These are phyloP conservation scores for Westerdykella sp. DNA, from an alignment of 2,329 filamentous ascomycete species.

Conservation along the genomic window DNA sequence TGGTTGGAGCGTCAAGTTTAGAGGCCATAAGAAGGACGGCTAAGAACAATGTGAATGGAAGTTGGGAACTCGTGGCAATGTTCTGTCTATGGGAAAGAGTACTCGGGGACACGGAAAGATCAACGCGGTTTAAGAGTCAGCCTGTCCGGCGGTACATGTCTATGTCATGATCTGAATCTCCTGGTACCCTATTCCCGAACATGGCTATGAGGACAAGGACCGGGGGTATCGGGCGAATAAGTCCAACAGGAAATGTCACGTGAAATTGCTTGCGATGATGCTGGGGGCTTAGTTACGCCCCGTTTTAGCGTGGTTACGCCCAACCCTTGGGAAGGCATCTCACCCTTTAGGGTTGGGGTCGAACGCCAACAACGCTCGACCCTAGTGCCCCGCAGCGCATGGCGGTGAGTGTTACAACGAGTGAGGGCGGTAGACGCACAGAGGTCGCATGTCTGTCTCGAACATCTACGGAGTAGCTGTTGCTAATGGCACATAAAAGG, in stretches of 20 bases:
- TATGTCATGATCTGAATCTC: not conserved
- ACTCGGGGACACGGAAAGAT: not conserved
- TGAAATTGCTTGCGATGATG: not conserved
- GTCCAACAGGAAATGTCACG: not conserved
- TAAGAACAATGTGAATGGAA: not conserved
- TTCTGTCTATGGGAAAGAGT: not conserved
- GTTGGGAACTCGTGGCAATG: not conserved
- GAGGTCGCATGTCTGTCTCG: too few relatives aligned
- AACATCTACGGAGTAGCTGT: too few relatives aligned
- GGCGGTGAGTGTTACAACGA: too few relatives aligned
- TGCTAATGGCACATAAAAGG: too few relatives aligned
- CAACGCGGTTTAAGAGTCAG: not conserved
- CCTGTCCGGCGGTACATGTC: not conserved
- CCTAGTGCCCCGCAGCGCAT: too few relatives aligned
- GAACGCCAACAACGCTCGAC: too few relatives aligned
- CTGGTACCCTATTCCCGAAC: not conserved
- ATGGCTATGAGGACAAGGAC: not conserved
- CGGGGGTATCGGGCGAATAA: not conserved
- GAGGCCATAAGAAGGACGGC: not conserved
- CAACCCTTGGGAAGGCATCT: not conserved
- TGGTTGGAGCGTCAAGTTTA: slow-evolving; percentile 13
- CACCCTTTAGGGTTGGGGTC: too few relatives aligned
- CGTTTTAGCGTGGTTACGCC: not conserved
- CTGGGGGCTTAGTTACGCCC: not conserved
- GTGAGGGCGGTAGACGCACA: too few relatives aligned